These are phyloP conservation scores for Gastrodia elata DNA, from an alignment of 106 monocot genomes.

Conservation along the genomic window DNA sequence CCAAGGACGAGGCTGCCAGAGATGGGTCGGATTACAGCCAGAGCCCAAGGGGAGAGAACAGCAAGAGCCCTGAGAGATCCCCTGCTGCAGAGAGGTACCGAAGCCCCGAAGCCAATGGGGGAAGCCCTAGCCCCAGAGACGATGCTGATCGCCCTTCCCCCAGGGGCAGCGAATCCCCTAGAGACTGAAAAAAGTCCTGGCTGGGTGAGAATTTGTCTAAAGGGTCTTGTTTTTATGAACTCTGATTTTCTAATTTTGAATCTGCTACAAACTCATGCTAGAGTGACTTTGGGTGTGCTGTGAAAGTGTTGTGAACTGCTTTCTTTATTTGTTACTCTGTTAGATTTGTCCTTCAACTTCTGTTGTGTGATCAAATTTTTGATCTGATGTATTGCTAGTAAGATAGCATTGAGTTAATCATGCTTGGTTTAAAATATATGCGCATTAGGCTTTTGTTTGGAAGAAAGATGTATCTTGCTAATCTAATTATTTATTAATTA, in stretches of 20 bases:
- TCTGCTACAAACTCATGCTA: no score
- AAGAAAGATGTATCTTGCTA: no score
- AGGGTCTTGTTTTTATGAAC: no score
- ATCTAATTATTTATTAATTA: no score
- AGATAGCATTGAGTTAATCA: no score
- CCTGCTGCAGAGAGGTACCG: constrained; percentile 8
- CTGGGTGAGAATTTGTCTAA: no score
- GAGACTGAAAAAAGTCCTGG: constrained; percentile 2
- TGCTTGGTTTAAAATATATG: no score
- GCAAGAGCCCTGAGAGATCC: constrained; percentile 31
- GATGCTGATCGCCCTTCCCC: constrained; percentile 9
- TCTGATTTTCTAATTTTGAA: neutral
- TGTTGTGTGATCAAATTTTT: no score
- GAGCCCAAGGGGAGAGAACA: constrained; percentile 42
- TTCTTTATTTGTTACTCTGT: neutral
- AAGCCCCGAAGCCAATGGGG: constrained; percentile 17
- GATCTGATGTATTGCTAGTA: no score
- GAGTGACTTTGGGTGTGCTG: no score
- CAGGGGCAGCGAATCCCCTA: constrained; percentile 25
- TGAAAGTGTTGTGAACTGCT: neutral
- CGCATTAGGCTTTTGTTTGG: no score
- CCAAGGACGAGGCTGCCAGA: constrained; percentile 29
- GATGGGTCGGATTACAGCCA: constrained; percentile 54
- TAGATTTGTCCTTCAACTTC: neutral
- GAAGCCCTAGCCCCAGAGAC: constrained; percentile 15